Evolutionary conservation across 306 rosid genomes (phyloP), one percentile per base, ranked within the genome.

Genomic region (Macrotyloma uniflorum): DNA sequence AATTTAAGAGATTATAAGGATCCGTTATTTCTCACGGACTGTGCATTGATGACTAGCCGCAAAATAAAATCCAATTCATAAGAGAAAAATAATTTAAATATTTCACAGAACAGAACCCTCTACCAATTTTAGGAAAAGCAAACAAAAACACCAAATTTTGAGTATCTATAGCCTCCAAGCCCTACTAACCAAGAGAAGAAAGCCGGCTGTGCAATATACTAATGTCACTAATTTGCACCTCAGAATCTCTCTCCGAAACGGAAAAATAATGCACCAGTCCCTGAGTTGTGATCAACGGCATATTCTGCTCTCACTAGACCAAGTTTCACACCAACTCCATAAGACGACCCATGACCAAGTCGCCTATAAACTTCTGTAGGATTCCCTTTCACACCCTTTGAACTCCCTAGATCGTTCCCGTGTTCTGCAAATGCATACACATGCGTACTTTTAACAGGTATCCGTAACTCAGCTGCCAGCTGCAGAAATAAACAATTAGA

Each of bases 211-310:
- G 20, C 45, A 74, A 67, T 69, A 87, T 77, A 75, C 42, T 54
- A 80, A 33, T 54, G 82, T n/a, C 7, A 75, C 65, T 51, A 45
- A 24, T 67, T 28, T 54, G 76, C 74, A 80, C 58, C 87, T 93
- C 85, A 96, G 85, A 96, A 96, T 82, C 98, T 85, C 84, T 96
- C 99, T 40, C 98, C 98, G 9, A 93, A 96, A 50, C 99, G 97
- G 90, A 96, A 91, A 83, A 91, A 93, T n/a, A 93, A 59, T 24
- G 97, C 93, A 33, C 98, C 99, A 11, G 91, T 84, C 83, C 98
- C 96, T 0, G 97, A 96, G 90, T 93, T 96, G 75, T 93, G 95
- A 84, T 93, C 99, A 14, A 93, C 79, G 22, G 97, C 99, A 74
- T 93, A 96, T 84, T 96, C 99, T 16, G 91, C 96, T 81, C 99